Percentiles rank a stretch among this genome's conserved stretches.
Conservation (phyloP, 176 grass and related monocot species). For the Phoenix roebelenii region DNA sequence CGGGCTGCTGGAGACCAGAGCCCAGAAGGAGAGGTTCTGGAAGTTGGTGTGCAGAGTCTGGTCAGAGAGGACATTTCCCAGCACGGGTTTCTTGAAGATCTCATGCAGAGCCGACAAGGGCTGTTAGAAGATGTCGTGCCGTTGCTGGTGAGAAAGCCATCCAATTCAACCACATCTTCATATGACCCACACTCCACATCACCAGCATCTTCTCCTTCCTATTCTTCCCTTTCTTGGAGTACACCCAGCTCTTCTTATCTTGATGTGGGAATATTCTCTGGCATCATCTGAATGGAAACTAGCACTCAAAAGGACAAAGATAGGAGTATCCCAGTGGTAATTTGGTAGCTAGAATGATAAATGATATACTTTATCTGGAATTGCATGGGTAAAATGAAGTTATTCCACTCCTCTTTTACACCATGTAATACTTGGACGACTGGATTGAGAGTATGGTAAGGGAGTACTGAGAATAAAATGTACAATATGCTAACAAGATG, state of each 20-base stretch:
- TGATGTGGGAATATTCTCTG: constrained; percentile 1
- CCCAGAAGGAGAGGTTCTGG: no score
- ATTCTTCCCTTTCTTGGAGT: constrained; percentile 2
- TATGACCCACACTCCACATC: neutral
- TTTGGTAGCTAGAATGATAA: no score
- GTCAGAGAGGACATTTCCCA: neutral
- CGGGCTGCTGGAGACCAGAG: neutral
- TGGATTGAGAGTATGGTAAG: no score
- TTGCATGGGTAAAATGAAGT: no score
- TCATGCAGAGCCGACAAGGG: constrained; percentile 1
- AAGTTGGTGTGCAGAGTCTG: no score
- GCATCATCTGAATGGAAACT: neutral
- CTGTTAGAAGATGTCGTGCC: constrained; percentile 12
- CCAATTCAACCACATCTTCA: neutral
- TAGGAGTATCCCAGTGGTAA: no score
- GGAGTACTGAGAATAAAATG: no score
- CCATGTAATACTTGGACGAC: no score
- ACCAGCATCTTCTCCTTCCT: neutral
- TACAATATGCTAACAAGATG: no score
- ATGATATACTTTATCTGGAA: no score
- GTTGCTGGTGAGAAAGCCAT: constrained; percentile 6
- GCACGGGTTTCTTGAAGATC: neutral
- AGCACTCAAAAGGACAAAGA: no score
- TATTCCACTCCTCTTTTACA: no score
- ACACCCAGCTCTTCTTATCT: neutral